Evolutionary conservation across 2,329 filamentous ascomycete species (phyloP), one percentile per base, ranked within the genome.

Genomic region (Calonectria pseudoreteaudii): DNA sequence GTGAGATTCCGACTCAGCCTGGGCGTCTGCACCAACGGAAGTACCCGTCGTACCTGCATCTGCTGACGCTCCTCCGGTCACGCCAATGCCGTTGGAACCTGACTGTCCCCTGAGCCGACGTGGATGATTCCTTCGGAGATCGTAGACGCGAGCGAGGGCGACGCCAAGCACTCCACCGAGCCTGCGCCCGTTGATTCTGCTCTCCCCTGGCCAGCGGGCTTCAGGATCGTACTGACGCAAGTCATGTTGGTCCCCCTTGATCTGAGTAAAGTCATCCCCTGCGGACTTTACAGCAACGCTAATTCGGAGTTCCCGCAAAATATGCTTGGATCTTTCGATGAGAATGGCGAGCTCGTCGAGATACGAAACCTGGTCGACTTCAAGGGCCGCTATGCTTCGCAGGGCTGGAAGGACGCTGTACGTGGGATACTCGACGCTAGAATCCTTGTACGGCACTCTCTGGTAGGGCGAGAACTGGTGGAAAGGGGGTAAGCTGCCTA

Each of bases 171-270:
- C 71, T 13, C 74, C 74, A 28, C 74, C 71, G 23, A 74, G 53
- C 23, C 74, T 66, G n/a, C 68, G 68, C 50, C 64, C 71, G 14
- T 66, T 69, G 20, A 74, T 68, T 38, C 58, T 69, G 47, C 71
- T 74, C 68, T 74, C 74, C 20, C 74, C 74, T 26, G 74, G 74
- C 74, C 74, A 75, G 56, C 71, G 71, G 49, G 74, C 74, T 31
- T 66, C 68, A 53, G 53, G 60, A 36, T 74, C 74, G 23, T 69
- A 71, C 60, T 75, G 74, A 31, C 70, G 58, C 16, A 71, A 50
- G 23, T 52, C 36, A 26, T 62, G 64, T 18, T 71, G 68, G 30
- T 74, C 66, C 18, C 71, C 74, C 38, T 71, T 74, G 44, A 75
- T 68, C 28, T 65, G 34, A 31, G 65, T 68, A 36, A 75, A 74